Evolutionary conservation across 2,329 filamentous ascomycete species (phyloP).

Genomic region (Aquanectria penicillioides): DNA sequence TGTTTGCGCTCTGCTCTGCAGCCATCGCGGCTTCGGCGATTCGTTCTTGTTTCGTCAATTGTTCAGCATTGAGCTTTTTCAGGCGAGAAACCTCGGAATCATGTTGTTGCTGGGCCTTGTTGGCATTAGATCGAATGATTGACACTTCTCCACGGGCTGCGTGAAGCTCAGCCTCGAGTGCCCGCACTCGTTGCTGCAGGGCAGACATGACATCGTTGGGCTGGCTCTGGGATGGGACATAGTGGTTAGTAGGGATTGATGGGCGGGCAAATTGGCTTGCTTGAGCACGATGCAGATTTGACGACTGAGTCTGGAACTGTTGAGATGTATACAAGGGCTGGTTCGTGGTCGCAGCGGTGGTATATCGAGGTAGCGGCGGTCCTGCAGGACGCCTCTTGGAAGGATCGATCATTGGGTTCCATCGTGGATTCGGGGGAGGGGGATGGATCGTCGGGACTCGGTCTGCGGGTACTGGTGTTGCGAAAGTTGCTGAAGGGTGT

Average conservation of each 20-base stretch:
- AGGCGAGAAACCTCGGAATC: conserved; percentile 70
- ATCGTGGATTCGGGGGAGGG: conserved; percentile 50
- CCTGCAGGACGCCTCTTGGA: conserved; percentile 30
- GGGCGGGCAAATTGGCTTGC: conserved; percentile 56
- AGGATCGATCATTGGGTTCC: conserved; percentile 49
- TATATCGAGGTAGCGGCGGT: conserved; percentile 28
- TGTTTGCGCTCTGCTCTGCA: conserved; percentile 72
- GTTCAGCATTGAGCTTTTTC: conserved; percentile 71
- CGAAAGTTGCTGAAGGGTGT: conserved; percentile 47
- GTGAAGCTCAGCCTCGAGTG: conserved; percentile 65
- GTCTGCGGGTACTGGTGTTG: conserved; percentile 31
- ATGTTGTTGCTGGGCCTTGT: conserved; percentile 69
- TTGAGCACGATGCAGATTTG: conserved; percentile 43
- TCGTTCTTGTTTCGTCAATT: conserved; percentile 70
- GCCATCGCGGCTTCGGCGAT: conserved; percentile 72
- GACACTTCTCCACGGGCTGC: conserved; percentile 77
- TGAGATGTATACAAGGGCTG: conserved; percentile 44
- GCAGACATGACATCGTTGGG: conserved; percentile 52
- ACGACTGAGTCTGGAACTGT: conserved; percentile 43
- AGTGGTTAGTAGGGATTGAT: conserved; percentile 40
- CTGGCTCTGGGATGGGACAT: conserved; percentile 39
- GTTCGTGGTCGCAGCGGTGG: conserved; percentile 25
- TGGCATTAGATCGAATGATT: conserved; percentile 77
- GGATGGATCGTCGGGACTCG: conserved; percentile 42
- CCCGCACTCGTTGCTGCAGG: conserved; percentile 62